phyloP scores from a whole-genome alignment of 2,329 filamentous ascomycete genomes.

The Ophiostoma himal-ulmi region DNA sequence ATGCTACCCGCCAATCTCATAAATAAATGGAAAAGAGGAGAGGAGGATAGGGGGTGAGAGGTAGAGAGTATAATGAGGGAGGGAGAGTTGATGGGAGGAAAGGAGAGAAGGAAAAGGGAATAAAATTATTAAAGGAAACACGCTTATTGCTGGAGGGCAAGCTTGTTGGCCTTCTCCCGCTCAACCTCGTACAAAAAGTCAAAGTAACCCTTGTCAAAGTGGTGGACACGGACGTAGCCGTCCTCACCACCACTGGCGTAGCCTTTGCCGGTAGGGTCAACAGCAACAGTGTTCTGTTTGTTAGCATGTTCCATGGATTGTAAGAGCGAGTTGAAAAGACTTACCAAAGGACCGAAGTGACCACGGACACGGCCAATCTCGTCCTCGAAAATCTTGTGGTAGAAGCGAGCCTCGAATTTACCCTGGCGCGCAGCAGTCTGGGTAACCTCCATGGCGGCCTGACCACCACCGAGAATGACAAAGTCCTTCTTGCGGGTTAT shows the following conservation, averaged over 20 bases:
- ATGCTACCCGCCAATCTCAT: conserved; percentile 14
- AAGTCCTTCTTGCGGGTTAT: conserved; percentile 96
- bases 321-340: conserved; percentile 23
- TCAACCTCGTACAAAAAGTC: conserved; percentile 99
- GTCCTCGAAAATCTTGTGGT: conserved; percentile 99
- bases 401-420: conserved; percentile 99
- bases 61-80: not conserved
- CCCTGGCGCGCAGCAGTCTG: conserved; percentile 89
- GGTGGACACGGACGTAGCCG: conserved; percentile 95
- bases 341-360: conserved; percentile 81
- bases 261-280: conserved; percentile 81
- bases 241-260: conserved; percentile 97
- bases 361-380: conserved; percentile 95
- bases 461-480: conserved; percentile 94
- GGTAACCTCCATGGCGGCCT: conserved; percentile 98
- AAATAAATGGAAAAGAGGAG: not conserved
- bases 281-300: conserved; percentile 77
- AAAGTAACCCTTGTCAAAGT: conserved; percentile 98
- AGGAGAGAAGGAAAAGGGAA: not conserved
- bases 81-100: not conserved
- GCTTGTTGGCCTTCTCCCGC: conserved; percentile 61
- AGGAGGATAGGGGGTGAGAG: not conserved
- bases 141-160: conserved; percentile 28
- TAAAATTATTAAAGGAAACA: not conserved
- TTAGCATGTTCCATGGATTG: not conserved